These are phyloP conservation scores for Turritis glabra DNA, from an alignment of 345 rosid species.

Conservation along the genomic window DNA sequence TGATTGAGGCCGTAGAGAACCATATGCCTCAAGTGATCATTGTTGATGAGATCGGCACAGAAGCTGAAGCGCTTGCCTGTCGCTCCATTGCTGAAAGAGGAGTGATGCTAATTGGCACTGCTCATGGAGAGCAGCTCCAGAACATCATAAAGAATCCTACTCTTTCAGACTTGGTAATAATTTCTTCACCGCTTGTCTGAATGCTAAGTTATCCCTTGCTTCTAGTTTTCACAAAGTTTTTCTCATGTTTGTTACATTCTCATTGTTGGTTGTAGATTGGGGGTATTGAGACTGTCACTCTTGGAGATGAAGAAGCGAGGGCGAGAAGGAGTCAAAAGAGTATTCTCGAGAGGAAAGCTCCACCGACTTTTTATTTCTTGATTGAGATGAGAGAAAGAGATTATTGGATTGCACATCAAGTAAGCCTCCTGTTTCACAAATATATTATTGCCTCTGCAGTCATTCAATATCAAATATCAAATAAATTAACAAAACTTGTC, in stretches of 20 bases:
- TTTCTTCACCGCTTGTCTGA: not conserved
- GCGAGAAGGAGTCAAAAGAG: constrained; percentile 63
- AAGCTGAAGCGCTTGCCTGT: constrained; percentile 68
- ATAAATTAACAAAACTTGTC: not conserved
- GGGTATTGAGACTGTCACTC: constrained; percentile 58
- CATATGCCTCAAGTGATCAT: constrained; percentile 79
- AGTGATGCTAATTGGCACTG: constrained; percentile 66
- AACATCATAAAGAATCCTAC: constrained; percentile 61
- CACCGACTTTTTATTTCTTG: constrained; percentile 71
- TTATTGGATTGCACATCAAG: constrained; percentile 64
- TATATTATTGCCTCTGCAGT: not conserved
- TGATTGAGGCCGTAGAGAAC: constrained; percentile 80
- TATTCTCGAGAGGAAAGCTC: constrained; percentile 65
- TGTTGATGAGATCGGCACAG: constrained; percentile 70
- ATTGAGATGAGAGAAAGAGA: constrained; percentile 70
- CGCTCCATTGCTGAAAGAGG: constrained; percentile 71
- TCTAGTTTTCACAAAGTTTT: not conserved
- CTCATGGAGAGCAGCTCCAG: constrained; percentile 67
- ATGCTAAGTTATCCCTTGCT: not conserved
- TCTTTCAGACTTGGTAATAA: constrained; percentile 56
- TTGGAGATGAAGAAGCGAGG: constrained; percentile 73
- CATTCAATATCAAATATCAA: not conserved
- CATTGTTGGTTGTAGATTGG: constrained; percentile 53
- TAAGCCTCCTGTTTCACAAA: constrained; percentile 26
- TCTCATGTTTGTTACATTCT: not conserved